Conservation (phyloP, 2,329 filamentous ascomycete genomes). For the Talaromyces sp. region DNA sequence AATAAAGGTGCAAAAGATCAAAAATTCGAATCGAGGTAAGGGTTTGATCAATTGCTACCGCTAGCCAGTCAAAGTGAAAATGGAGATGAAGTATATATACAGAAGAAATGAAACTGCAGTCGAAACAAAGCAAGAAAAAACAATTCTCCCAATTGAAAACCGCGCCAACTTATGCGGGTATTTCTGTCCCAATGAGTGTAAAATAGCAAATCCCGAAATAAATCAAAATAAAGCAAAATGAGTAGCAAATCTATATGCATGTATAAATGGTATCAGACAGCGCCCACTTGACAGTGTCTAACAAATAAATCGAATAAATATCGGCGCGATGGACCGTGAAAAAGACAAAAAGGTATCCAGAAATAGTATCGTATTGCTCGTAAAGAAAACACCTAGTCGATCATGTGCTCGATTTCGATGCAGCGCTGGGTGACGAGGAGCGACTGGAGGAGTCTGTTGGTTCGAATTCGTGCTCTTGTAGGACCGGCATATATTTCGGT, state of each 20-base stretch:
- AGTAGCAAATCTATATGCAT: background rate
- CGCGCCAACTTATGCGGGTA: background rate
- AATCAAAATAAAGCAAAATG: background rate
- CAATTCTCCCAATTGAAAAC: background rate
- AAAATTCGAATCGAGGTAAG: background rate
- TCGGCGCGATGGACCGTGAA: background rate
- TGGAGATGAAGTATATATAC: background rate
- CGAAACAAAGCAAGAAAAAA: background rate
- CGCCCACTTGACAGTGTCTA: background rate
- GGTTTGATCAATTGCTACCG: background rate
- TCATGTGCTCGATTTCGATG: background rate
- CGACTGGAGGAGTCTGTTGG: background rate
- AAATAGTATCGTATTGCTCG: background rate
- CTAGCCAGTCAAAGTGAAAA: background rate
- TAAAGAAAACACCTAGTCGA: background rate
- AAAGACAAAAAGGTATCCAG: background rate
- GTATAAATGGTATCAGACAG: background rate
- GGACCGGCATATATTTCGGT: slow-evolving; percentile 52
- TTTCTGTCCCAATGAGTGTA: background rate
- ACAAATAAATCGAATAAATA: background rate
- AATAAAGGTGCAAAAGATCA: background rate
- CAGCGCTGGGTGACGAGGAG: slow-evolving; percentile 1
- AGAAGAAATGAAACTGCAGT: background rate
- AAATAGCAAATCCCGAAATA: background rate
- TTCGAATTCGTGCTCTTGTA: slow-evolving; percentile 56